Percentiles rank a stretch among this genome's conserved stretches.
These are phyloP conservation scores for Durio zibethinus DNA, from an alignment of 345 rosid genomes.

Conservation along the genomic window DNA sequence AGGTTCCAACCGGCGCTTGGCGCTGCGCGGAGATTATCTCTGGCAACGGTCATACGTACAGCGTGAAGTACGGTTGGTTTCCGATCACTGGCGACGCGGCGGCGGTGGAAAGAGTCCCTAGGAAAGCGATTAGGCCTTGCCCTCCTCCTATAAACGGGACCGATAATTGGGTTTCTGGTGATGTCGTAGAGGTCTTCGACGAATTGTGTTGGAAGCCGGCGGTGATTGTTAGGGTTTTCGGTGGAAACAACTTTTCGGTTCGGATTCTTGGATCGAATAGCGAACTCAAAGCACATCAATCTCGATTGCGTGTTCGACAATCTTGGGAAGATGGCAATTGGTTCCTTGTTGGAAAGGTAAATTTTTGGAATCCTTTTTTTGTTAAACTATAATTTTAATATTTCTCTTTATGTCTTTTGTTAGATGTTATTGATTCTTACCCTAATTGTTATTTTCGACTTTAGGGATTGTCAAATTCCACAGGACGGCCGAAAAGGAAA, in stretches of 20 bases:
- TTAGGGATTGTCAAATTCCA: neutral
- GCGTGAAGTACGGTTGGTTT: conserved; percentile 36
- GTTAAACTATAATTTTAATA: neutral
- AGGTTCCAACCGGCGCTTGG: conserved; percentile 51
- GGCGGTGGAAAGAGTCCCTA: conserved; percentile 42
- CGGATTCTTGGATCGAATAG: conserved; percentile 9
- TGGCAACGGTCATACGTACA: conserved; percentile 57
- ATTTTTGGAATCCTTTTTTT: neutral
- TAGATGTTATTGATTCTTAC: neutral
- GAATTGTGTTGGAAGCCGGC: conserved; percentile 11
- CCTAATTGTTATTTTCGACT: neutral
- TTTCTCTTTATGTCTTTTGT: neutral
- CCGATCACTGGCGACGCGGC: neutral
- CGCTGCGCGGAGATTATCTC: conserved; percentile 51
- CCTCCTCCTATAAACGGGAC: conserved; percentile 32
- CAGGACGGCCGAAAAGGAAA: neutral
- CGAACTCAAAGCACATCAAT: neutral
- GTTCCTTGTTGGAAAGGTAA: conserved; percentile 19
- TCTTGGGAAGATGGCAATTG: conserved; percentile 19
- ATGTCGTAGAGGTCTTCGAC: conserved; percentile 16
- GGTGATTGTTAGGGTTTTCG: neutral
- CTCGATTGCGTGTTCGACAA: conserved; percentile 11
- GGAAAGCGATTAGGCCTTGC: conserved; percentile 64
- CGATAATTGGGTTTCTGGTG: conserved; percentile 11
- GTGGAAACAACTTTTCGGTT: neutral